phyloP scores from a whole-genome alignment of 331 rosid species.

The Rosa hybrid region DNA sequence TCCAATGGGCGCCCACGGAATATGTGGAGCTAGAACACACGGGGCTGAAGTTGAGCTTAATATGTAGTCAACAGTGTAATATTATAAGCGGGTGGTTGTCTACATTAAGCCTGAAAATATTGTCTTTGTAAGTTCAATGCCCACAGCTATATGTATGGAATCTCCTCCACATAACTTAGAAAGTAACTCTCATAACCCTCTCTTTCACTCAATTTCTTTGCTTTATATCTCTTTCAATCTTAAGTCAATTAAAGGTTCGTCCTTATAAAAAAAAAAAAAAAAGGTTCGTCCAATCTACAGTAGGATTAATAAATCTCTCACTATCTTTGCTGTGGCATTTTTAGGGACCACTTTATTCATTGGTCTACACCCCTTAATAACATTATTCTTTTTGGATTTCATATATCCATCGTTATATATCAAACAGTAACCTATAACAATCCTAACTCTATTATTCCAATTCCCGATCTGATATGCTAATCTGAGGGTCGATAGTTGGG shows the following conservation, averaged over 20 bases:
- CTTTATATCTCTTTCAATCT: conserved; percentile 9
- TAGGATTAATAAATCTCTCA: neutral
- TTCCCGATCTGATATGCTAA: too few species aligned
- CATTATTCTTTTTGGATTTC: neutral
- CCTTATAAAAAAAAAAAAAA: neutral
- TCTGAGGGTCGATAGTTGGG: too few species aligned
- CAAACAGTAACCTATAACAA: too few species aligned
- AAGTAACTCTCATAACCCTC: neutral
- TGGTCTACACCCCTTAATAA: neutral
- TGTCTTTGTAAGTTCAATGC: conserved; percentile 3
- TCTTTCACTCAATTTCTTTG: neutral
- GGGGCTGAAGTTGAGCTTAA: neutral
- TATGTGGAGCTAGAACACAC: neutral
- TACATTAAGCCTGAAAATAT: neutral
- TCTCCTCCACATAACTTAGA: conserved; percentile 19
- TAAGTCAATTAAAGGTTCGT: neutral
- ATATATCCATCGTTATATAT: too few species aligned
- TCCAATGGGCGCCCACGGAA: neutral
- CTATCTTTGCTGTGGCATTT: neutral
- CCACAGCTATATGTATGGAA: neutral
- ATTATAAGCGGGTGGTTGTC: neutral
- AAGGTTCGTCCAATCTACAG: neutral
- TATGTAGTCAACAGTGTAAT: neutral
- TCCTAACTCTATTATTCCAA: too few species aligned
- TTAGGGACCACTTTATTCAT: neutral